phyloP scores from a whole-genome alignment of 176 grass and related monocot genomes.

The Poa annua region DNA sequence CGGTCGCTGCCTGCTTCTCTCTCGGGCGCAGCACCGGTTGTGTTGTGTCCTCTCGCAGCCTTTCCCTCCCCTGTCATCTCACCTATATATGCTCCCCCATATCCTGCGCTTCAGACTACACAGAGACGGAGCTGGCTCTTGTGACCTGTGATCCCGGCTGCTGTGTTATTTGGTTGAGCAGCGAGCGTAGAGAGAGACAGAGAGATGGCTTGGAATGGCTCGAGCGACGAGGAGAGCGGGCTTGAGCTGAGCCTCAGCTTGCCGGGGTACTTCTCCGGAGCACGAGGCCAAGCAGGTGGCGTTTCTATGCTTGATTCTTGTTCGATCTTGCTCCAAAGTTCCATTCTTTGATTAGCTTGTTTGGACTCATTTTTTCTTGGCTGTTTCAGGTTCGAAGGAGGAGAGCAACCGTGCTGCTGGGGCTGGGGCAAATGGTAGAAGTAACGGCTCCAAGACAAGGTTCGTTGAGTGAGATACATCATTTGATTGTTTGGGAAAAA shows the following conservation, averaged over 20 bases:
- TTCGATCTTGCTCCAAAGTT: neutral
- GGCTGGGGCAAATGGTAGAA: constrained; percentile 23
- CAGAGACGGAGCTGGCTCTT: neutral
- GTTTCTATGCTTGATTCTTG: neutral
- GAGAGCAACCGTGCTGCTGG: neutral
- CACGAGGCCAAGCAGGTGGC: constrained; percentile 41
- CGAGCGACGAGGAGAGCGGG: constrained; percentile 51
- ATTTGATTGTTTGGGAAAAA: neutral
- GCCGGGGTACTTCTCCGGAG: constrained; percentile 49
- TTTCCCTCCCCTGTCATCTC: neutral
- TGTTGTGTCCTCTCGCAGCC: constrained; percentile 5
- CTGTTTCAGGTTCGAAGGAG: constrained; percentile 38
- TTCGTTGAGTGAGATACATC: neutral
- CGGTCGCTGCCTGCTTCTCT: constrained; percentile 35
- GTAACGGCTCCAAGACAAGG: constrained; percentile 47
- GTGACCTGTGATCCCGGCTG: neutral
- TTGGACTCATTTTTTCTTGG: neutral
- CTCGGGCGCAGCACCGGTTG: constrained; percentile 36
- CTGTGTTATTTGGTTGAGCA: constrained; percentile 7
- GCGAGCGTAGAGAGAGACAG: neutral
- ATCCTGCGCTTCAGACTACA: neutral
- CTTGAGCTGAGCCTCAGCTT: constrained; percentile 72
- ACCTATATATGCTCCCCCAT: constrained; percentile 40
- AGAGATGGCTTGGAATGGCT: constrained; percentile 59
- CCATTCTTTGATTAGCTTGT: neutral